Base-by-base conservation (phyloP, 2,329 filamentous ascomycete genomes). In the Stylonectria norvegica region DNA sequence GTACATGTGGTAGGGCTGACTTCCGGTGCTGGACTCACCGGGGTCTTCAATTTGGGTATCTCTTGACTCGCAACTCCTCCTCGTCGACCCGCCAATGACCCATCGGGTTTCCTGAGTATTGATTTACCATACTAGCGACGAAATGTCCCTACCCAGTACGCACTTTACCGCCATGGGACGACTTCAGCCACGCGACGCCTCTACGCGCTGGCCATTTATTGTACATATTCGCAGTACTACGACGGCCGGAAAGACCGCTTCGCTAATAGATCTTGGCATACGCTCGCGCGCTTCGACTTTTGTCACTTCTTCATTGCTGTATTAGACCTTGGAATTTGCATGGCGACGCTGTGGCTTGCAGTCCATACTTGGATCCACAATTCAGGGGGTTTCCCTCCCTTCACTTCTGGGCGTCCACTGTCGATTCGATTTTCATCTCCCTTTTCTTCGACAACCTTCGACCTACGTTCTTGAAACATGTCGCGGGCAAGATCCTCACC, bases 231-330 rank as follows among this genome's bases (percentile, higher is more conserved):
- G 53, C 48, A 55, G 43, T 45, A 46, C 47, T 43, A 49, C 52
- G 47, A 53, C 50, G 55, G 57, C 55, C 45, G 55, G 44, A 53
- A 57, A 49, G 55, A 57, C 47, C 42, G 38, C 42, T 54, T 50
- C 49, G 49, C 51, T 53, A 44, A 52, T 59, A 56, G 52, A 56
- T 44, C 47, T 34, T 45, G 45, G 47, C 51, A 9, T 30, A 8
- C 8, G 40, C 51, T 50, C 50, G 46, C 56, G 45, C 38, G 43
- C 41, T 43, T 39, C 50, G 42, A 49, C 19, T 39, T 43, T 45
- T 47, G 18, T 41, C 36, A 34, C 27, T 50, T 38, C 46, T 51
- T 48, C 35, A 43, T 51, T 55, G 30, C 50, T 45, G 52, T 50
- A 55, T 53, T 49, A 42, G 41, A 49, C 50, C 40, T 40, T 42